Percentiles rank a stretch among this genome's conserved stretches.
Conservation (phyloP, 2,329 filamentous ascomycete genomes). For the Microsporum audouinii region DNA sequence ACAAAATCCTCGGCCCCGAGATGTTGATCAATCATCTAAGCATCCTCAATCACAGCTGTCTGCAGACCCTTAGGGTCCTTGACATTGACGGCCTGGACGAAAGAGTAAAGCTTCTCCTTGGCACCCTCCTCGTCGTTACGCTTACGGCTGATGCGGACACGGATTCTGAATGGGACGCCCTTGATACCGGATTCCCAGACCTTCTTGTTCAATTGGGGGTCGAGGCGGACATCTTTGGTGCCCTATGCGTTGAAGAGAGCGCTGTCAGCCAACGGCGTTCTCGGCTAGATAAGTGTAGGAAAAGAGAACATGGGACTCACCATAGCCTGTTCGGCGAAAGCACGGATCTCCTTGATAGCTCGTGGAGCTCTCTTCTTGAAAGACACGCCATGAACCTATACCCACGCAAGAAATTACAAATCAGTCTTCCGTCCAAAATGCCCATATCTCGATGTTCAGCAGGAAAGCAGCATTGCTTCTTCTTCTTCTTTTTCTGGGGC, state of each 20-base stretch:
- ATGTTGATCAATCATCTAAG: slow-evolving; percentile 31
- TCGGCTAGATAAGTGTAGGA: slow-evolving; percentile 3
- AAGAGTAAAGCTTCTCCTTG: slow-evolving; percentile 99
- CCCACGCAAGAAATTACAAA: slow-evolving; percentile 29
- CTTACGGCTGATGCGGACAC: slow-evolving; percentile 97
- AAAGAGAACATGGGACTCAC: slow-evolving; percentile 47
- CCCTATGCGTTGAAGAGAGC: slow-evolving; percentile 46
- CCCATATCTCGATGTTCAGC: slow-evolving; percentile 12
- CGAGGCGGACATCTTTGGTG: slow-evolving; percentile 91
- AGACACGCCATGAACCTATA: slow-evolving; percentile 83
- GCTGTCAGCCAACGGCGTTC: neutral
- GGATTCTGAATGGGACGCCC: slow-evolving; percentile 94
- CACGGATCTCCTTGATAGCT: slow-evolving; percentile 99
- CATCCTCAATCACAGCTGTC: slow-evolving; percentile 71
- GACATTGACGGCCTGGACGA: slow-evolving; percentile 98
- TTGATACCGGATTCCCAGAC: slow-evolving; percentile 99
- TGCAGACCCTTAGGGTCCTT: slow-evolving; percentile 98
- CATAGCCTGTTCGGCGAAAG: slow-evolving; percentile 88
- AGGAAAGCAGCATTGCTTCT: neutral
- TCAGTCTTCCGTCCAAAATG: slow-evolving; percentile 59
- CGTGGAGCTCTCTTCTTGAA: slow-evolving; percentile 99
- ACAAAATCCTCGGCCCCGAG: neutral
- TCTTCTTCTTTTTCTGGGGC: slow-evolving; percentile 19
- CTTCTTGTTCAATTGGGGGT: slow-evolving; percentile 99
- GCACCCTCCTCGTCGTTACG: slow-evolving; percentile 99